phyloP scores from a whole-genome alignment of 257 asterid genomes.

The Jasminum sambac region DNA sequence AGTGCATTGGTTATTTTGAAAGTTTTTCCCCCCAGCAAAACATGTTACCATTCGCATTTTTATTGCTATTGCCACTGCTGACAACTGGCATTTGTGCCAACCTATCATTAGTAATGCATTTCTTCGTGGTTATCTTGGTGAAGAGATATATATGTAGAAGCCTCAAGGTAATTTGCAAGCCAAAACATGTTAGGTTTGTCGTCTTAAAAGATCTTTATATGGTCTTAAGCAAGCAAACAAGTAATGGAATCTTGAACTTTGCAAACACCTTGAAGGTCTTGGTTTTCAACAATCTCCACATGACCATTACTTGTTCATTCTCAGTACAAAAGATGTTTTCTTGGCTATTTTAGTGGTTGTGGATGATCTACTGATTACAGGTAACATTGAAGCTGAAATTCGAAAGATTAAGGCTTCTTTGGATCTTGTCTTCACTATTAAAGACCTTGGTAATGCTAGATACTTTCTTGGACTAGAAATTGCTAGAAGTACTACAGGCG shows the following conservation, averaged over 20 bases:
- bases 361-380: too few species aligned
- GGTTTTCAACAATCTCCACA: too few species aligned
- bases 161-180: background rate
- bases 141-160: background rate
- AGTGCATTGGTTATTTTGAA: background rate
- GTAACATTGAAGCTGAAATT: background rate
- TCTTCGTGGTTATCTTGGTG: background rate
- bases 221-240: conserved; percentile 18
- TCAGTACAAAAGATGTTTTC: too few species aligned
- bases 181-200: background rate
- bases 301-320: background rate
- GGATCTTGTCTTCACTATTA: background rate
- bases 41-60: background rate
- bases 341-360: background rate
- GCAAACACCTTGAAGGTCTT: background rate
- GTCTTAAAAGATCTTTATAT: background rate
- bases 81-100: conserved; percentile 1
- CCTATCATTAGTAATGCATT: conserved; percentile 8
- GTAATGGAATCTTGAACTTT: background rate
- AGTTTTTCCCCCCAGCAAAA: background rate
- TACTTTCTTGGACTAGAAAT: conserved; percentile 7
- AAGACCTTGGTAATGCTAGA: background rate
- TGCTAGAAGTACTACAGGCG: background rate
- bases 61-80: background rate
- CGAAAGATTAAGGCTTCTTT: background rate